Evolutionary conservation across 139 green algal species (phyloP).

Genomic region (Mesostigma viride): DNA sequence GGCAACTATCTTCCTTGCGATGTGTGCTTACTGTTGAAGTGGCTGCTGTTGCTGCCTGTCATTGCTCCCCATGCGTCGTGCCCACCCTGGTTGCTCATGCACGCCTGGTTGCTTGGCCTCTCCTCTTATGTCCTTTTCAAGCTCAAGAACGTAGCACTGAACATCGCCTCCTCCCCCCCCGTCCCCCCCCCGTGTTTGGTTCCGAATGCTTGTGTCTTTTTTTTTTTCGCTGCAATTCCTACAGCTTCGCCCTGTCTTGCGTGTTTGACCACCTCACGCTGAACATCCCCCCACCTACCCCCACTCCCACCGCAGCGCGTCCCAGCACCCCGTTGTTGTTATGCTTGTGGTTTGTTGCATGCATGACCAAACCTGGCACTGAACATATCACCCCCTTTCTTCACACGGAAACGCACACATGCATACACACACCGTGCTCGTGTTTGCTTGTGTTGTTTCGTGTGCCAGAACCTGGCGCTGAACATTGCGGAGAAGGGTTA

Average conservation of each 20-base stretch:
- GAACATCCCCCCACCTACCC: no score
- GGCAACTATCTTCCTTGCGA: not conserved
- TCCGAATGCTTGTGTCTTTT: not conserved
- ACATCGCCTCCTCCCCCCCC: not conserved
- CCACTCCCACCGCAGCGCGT: no score
- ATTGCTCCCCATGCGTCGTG: not conserved
- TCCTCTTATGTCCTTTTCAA: no score
- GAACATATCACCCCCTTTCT: not conserved
- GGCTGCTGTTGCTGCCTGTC: not conserved
- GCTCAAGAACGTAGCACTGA: no score
- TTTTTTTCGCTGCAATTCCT: no score
- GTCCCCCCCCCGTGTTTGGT: not conserved
- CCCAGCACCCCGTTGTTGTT: no score
- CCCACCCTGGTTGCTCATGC: not conserved
- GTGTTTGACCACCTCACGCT: no score
- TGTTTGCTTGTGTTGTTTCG: no score
- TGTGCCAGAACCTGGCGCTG: conserved; percentile 88
- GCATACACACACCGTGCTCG: no score
- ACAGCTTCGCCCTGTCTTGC: no score
- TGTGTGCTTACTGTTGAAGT: not conserved
- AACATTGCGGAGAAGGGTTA: conserved; percentile 98
- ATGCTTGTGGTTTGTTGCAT: no score
- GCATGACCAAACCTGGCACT: no score
- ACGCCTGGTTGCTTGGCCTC: not conserved
- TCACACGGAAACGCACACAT: not conserved